These are phyloP conservation scores for Microsporum ferrugineum DNA, from an alignment of 2,329 filamentous ascomycete species.

Conservation along the genomic window DNA sequence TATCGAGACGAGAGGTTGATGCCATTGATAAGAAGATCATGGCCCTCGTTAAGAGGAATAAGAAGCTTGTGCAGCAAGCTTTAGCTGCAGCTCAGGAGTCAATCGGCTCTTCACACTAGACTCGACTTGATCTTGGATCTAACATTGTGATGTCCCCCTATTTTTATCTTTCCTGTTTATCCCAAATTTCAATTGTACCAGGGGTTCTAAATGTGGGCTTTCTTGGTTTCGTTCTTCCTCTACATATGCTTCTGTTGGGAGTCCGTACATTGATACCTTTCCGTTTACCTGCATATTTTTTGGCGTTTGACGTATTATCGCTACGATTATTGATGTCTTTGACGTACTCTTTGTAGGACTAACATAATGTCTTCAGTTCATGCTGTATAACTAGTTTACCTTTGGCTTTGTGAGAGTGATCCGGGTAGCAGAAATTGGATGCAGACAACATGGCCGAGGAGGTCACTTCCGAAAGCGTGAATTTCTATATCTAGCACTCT, in stretches of 20 bases:
- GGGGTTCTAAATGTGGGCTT: neutral
- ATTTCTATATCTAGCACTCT: neutral
- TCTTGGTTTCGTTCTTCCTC: neutral
- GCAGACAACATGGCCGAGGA: neutral
- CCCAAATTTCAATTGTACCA: neutral
- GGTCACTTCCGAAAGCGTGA: neutral
- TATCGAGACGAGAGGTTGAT: slow-evolving; percentile 56
- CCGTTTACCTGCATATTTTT: neutral
- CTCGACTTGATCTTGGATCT: too few species aligned
- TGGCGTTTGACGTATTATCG: neutral
- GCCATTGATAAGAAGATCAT: slow-evolving; percentile 34
- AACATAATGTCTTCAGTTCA: neutral
- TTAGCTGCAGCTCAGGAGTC: slow-evolving; percentile 21
- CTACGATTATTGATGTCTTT: neutral
- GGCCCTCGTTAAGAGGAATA: slow-evolving; percentile 33
- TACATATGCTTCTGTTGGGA: neutral
- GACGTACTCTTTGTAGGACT: neutral
- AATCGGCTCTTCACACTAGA: neutral
- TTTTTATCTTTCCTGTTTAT: neutral
- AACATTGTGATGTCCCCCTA: too few species aligned
- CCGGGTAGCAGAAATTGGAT: neutral
- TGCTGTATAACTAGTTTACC: neutral
- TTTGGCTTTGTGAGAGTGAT: neutral
- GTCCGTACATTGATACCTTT: neutral
- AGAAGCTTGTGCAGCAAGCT: slow-evolving; percentile 34